Conservation (phyloP, 2,329 filamentous ascomycete genomes). For the Neonectria hederae region DNA sequence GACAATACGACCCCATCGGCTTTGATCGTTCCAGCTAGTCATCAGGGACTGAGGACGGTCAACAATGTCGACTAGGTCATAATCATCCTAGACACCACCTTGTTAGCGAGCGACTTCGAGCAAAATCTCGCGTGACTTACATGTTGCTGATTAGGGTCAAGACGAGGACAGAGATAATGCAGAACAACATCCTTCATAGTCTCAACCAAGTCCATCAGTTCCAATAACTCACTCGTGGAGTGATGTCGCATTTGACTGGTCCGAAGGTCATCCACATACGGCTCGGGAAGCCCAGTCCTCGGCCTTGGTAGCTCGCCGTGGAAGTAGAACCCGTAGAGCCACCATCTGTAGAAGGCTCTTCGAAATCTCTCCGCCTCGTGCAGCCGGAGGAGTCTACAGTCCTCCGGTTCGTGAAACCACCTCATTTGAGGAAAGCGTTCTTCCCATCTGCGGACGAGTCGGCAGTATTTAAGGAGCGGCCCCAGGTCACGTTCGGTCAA, state of each 20-base stretch:
- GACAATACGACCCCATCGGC: slow-evolving; percentile 51
- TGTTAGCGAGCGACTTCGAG: slow-evolving; percentile 12
- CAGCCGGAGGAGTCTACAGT: slow-evolving; percentile 54
- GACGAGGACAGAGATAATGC: slow-evolving; percentile 57
- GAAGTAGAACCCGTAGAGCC: slow-evolving; percentile 63
- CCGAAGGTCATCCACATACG: slow-evolving; percentile 52
- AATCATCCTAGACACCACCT: slow-evolving; percentile 24
- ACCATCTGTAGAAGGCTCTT: slow-evolving; percentile 63
- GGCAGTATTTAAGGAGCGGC: slow-evolving; percentile 48
- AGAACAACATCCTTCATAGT: slow-evolving; percentile 56
- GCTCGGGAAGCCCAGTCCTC: slow-evolving; percentile 50
- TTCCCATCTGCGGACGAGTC: slow-evolving; percentile 52
- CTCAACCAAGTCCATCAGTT: slow-evolving; percentile 56
- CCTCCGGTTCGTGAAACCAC: slow-evolving; percentile 57
- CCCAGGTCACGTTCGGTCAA: slow-evolving; percentile 48
- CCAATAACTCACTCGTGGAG: slow-evolving; percentile 55
- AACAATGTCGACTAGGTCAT: slow-evolving; percentile 34
- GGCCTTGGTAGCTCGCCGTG: slow-evolving; percentile 55
- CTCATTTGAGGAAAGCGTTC: slow-evolving; percentile 54
- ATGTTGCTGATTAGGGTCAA: slow-evolving; percentile 49
- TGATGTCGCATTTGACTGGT: slow-evolving; percentile 56
- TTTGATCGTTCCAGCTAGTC: slow-evolving; percentile 50
- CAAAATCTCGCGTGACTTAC: slow-evolving; percentile 42
- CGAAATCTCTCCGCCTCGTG: slow-evolving; percentile 59
- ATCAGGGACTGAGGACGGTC: slow-evolving; percentile 46